Evolutionary conservation across 129 eudicot genomes (phyloP), one percentile per base, ranked within the genome.

Genomic region (Erigeron canadensis): DNA sequence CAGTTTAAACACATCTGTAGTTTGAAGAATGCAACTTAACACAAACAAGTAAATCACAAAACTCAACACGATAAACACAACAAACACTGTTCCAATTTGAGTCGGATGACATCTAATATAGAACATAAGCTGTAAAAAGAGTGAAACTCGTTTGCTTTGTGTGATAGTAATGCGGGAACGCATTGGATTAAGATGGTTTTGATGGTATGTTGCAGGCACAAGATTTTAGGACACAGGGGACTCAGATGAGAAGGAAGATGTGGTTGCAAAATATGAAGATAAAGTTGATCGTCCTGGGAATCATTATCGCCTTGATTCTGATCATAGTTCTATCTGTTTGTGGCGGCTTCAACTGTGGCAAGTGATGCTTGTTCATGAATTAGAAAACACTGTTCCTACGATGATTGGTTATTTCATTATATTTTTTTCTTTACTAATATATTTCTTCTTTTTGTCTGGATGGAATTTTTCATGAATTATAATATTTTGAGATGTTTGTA

Each of bases 261-360:
- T 91, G 98, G 98, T 79, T 87, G 77, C 87, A 91, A 76, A 91
- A 91, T 73, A 88, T 91, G 98, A 91, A 91, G 91, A 80, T 91
- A 79, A 89, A 91, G 81, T 81, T 91, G 75, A 91, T 91, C 7
- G 96, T 91, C 47, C 84, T 86, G 17, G 91, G 83, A 40, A 86
- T 91, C 62, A 79, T 91, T 56, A 75, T 89, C 48, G 95, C 91
- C 17, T 76, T 91, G 84, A 91, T 91, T 75, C 89, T 91, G 16
- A 81, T 91, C 57, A 83, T 91, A 7, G 83, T 91, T 69, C 62
- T 91, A 37, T 89, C 96, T 1, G 81, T 79, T n/a, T 91, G 97
- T 16, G 90, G 93, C 10, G 92, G 96, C 66, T 76, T 84, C 81
- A 88, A 86, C 38, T 91, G 97, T 78, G 74, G 77, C 50, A 78